These are phyloP conservation scores for Phytopythium oedochilum DNA, from an alignment of 352 stramenopile species.

Conservation along the genomic window DNA sequence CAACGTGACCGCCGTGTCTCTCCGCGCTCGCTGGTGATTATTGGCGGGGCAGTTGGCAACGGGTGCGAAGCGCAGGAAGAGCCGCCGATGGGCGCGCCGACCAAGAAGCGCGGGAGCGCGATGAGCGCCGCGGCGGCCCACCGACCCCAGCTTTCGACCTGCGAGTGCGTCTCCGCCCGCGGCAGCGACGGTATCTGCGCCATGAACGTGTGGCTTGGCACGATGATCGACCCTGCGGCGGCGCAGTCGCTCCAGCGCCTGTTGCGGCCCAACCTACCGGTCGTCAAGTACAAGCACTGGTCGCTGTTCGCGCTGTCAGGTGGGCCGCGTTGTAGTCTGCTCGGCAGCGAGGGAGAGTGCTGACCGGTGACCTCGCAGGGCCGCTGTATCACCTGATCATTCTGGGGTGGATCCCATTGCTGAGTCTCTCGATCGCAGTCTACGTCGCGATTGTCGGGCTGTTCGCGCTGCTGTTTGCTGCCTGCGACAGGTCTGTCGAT, in stretches of 20 bases:
- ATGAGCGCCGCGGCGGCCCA: constrained; percentile 7
- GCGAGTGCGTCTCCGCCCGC: constrained; percentile 23
- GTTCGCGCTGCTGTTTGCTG: constrained; percentile 42
- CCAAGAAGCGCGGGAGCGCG: constrained; percentile 26
- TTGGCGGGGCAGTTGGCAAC: no score
- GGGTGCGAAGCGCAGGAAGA: no score
- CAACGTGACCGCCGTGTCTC: no score
- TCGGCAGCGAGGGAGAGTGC: background rate
- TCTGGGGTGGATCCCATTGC: constrained; percentile 33
- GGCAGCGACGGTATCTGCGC: constrained; percentile 48
- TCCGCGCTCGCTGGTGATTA: background rate
- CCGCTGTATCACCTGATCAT: constrained; percentile 49
- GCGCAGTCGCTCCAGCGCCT: constrained; percentile 14
- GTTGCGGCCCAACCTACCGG: constrained; percentile 32
- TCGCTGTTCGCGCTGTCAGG: constrained; percentile 27
- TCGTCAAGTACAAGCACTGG: constrained; percentile 49
- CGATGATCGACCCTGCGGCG: constrained; percentile 29
- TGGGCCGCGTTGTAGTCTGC: constrained; percentile 3
- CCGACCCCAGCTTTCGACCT: constrained; percentile 7
- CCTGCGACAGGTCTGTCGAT: constrained; percentile 28
- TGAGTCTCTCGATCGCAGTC: constrained; percentile 38
- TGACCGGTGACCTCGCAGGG: constrained; percentile 11
- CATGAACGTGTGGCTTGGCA: constrained; percentile 52
- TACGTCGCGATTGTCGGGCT: constrained; percentile 41
- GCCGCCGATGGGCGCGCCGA: constrained; percentile 23